These are phyloP conservation scores for Coleophoma crateriformis DNA, from an alignment of 2,329 filamentous ascomycete genomes.

Conservation along the genomic window DNA sequence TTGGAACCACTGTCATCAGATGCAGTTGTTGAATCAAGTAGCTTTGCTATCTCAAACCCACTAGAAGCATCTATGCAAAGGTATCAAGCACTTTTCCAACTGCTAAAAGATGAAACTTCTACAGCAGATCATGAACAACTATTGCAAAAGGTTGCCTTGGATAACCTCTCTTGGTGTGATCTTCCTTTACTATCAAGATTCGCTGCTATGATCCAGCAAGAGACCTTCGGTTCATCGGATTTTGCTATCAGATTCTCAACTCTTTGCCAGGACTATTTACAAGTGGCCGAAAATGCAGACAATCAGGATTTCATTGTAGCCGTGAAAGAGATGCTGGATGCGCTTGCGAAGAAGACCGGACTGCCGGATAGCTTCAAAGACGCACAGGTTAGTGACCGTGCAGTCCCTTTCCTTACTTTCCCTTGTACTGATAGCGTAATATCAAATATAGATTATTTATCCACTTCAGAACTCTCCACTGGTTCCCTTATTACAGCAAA, in stretches of 20 bases:
- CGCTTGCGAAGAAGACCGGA: constrained; percentile 14
- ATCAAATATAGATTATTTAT: constrained; percentile 45
- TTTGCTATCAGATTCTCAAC: constrained; percentile 1
- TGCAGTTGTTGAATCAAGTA: neutral
- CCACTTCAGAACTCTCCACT: constrained; percentile 52
- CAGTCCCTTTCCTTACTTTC: constrained; percentile 16
- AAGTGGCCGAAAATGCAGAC: constrained; percentile 16
- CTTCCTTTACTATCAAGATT: constrained; percentile 22
- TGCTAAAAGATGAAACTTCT: constrained; percentile 5
- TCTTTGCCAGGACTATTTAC: constrained; percentile 12
- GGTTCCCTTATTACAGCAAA: constrained; percentile 37
- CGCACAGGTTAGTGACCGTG: constrained; percentile 37
- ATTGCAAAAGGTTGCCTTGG: constrained; percentile 19
- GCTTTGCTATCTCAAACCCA: neutral
- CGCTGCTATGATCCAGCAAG: constrained; percentile 7
- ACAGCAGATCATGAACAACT: constrained; percentile 4
- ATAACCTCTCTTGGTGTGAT: constrained; percentile 26
- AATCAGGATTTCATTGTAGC: constrained; percentile 16
- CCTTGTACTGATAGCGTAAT: constrained; percentile 27
- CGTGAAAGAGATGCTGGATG: constrained; percentile 17
- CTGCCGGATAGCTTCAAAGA: constrained; percentile 26
- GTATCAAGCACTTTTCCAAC: constrained; percentile 18
- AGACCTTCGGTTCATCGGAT: neutral
- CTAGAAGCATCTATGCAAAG: constrained; percentile 21
- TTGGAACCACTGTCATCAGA: constrained; percentile 40